These are phyloP conservation scores for Tulasnella sp. DNA, from an alignment of 768 basidiomycete genomes.

Conservation along the genomic window DNA sequence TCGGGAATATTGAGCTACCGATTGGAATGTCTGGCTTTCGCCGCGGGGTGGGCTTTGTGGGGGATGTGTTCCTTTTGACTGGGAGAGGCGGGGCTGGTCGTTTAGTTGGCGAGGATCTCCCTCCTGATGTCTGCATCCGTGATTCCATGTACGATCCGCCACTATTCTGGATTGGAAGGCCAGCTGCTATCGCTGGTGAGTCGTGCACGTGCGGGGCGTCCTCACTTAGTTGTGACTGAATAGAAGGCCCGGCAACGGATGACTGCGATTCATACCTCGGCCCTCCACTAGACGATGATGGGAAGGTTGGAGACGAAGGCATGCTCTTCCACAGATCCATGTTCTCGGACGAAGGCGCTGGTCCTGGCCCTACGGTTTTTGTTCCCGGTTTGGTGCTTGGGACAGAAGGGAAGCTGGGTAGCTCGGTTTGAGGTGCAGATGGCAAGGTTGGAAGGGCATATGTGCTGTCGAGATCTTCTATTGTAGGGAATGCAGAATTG, in stretches of 20 bases:
- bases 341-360: constrained; percentile 2
- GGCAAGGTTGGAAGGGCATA: not conserved
- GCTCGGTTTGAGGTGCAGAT: not conserved
- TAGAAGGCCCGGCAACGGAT: not conserved
- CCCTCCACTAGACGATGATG: not conserved
- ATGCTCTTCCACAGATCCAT: not conserved
- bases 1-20: constrained; percentile 25
- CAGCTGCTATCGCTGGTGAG: not conserved
- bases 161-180: not conserved
- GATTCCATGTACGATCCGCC: not conserved
- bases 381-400: constrained; percentile 1
- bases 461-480: constrained; percentile 7
- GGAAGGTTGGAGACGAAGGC: not conserved
- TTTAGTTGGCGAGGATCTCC: not conserved
- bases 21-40: constrained; percentile 3
- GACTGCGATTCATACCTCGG: not conserved
- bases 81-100: not conserved
- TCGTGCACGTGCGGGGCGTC: too few species aligned
- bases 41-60: not conserved
- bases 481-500: constrained; percentile 2
- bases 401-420: constrained; percentile 8
- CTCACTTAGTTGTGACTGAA: not conserved
- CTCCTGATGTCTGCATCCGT: not conserved
- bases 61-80: not conserved
- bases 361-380: not conserved